A percentile compares a stretch with the other conserved stretches of the same genome.
These are phyloP conservation scores for Annulohypoxylon stygium DNA, from an alignment of 495 filamentous ascomycete species.

Conservation along the genomic window DNA sequence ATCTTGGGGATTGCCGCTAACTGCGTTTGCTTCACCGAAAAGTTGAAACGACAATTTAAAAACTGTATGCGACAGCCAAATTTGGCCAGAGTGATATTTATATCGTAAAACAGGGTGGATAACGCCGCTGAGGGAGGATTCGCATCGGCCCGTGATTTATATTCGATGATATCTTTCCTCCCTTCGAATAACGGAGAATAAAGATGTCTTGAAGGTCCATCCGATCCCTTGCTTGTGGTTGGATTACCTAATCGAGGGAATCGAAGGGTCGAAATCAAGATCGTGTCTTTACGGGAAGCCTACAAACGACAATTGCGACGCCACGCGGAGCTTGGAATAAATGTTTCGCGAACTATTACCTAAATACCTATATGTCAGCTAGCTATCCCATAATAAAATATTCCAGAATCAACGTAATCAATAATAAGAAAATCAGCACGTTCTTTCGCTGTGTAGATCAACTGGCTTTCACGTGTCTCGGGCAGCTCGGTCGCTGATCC, in stretches of 20 bases:
- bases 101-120: not conserved
- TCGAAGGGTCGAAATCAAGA: not conserved
- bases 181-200: not conserved
- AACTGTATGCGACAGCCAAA: not conserved
- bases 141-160: not conserved
- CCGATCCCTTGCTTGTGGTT: not conserved
- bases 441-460: not conserved
- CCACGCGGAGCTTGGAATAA: not conserved
- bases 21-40: not conserved
- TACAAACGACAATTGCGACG: not conserved
- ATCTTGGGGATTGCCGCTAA: not conserved
- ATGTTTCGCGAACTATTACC: not conserved
- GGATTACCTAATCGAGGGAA: not conserved
- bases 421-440: constrained; percentile 1
- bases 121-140: not conserved
- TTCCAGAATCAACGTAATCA: not conserved
- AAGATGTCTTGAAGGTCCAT: not conserved
- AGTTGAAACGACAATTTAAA: not conserved
- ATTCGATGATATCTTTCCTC: not conserved
- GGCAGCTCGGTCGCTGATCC: not conserved
- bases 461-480: constrained; percentile 16
- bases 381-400: not conserved
- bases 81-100: not conserved
- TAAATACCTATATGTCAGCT: not conserved
- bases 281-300: not conserved